Evolutionary conservation across 345 rosid species (phyloP).

Genomic region (Camelina laxa): DNA sequence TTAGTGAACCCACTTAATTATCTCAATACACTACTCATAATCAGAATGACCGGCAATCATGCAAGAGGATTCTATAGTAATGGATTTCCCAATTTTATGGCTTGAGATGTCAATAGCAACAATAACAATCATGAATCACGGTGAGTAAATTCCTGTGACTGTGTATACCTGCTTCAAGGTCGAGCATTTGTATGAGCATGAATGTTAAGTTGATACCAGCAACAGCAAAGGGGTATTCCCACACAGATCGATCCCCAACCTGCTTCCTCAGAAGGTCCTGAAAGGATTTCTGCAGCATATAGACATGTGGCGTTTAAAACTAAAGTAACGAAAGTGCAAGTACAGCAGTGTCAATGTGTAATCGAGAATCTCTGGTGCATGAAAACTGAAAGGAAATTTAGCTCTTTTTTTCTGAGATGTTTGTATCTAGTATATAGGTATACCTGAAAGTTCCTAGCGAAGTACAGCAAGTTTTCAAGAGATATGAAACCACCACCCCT

Average conservation of each 20-base stretch:
- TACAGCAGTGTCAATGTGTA: neutral
- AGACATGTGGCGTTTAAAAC: constrained; percentile 5
- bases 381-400: neutral
- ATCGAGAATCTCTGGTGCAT: neutral
- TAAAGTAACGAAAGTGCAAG: constrained; percentile 6
- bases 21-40: neutral
- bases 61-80: constrained; percentile 4
- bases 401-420: constrained; percentile 9
- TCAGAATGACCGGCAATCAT: neutral
- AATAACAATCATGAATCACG: neutral
- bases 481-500: constrained; percentile 99
- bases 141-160: neutral
- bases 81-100: neutral
- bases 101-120: constrained; percentile 4
- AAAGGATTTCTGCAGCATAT: constrained; percentile 72
- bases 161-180: constrained; percentile 92
- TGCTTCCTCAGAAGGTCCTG: constrained; percentile 88
- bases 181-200: constrained; percentile 99
- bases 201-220: constrained; percentile 98
- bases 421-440: neutral
- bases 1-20: constrained; percentile 33
- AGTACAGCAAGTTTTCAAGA: constrained; percentile 91
- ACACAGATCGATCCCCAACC: constrained; percentile 90
- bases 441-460: constrained; percentile 88
- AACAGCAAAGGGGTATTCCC: constrained; percentile 99